Base-by-base conservation (phyloP, 1,139 yeast genomes). In the Zygoascus sp. region DNA sequence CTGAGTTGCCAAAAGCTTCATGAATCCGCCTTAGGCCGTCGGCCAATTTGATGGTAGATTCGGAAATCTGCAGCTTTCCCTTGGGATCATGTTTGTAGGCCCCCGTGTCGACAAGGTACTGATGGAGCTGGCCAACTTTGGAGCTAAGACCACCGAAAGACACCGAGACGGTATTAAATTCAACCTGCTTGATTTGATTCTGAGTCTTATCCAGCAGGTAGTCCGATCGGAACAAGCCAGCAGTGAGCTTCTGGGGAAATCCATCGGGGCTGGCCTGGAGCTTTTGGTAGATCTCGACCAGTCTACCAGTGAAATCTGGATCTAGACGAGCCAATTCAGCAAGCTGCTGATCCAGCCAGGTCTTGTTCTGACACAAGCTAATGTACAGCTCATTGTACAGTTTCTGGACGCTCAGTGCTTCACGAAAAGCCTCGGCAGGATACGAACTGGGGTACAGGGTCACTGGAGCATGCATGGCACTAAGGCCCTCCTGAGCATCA, bases 101-200 rank as follows among this genome's bases (percentile, higher is more conserved):
- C 32, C 62, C 68, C 9, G 66, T 53, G 32, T 53, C 52, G 16
- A 59, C 56, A 44, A 68, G 54, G 50, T 61, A 86, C 32, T 74
- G 68, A 64, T 92, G 98, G 50, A 87, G 70, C 57, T 78, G 73
- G 17, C 95, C 86, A 17, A 88, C 90, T 61, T 83, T 84, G 11
- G 88, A 66, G 1, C 96, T 83, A 47, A 92, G 73, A 0, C 95
- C 97, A 19, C 95, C 97, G 71, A 92, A 92, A 0, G 97, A 89
- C 1, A 92, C 96, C 58, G 96, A 84, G 2, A 92, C 90, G 1
- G 98, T 89, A 65, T 92, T 92, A 70, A 90, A 92, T 63, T 92
- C 99, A 46, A 92, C 90, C 65, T 94, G 98, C 62, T 90, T 90
- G 60, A 92, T 83, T 16, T 59, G 61, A n/a, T 54, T 53, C 23